A percentile compares a stretch with the other conserved stretches of the same genome.
These are phyloP conservation scores for Sanghuangporus baumii DNA, from an alignment of 1,284 basidiomycete genomes.

Conservation along the genomic window DNA sequence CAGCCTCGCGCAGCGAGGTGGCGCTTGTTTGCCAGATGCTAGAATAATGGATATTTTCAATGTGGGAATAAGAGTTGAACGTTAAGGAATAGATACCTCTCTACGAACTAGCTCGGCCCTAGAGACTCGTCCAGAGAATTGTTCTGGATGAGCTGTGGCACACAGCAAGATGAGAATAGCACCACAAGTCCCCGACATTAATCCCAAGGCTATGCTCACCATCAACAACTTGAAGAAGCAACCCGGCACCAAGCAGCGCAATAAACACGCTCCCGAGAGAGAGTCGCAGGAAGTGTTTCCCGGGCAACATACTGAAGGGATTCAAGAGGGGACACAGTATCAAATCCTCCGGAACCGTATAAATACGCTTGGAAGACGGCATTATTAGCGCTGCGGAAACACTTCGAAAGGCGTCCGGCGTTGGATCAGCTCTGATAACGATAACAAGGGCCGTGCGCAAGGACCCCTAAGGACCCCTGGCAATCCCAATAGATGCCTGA, in stretches of 20 bases:
- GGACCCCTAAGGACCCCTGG: not conserved
- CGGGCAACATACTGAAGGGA: not conserved
- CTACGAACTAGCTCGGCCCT: constrained; percentile 8
- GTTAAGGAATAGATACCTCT: constrained; percentile 2
- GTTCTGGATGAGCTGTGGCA: constrained; percentile 12
- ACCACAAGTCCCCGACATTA: not conserved
- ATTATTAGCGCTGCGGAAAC: not conserved
- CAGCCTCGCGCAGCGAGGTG: constrained; percentile 23
- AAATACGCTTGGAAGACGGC: not conserved
- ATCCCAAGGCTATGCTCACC: not conserved
- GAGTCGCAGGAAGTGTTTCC: not conserved
- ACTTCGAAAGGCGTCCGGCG: not conserved
- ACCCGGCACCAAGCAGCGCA: not conserved
- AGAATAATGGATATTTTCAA: not conserved
- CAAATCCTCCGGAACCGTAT: not conserved
- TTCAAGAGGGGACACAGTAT: not conserved
- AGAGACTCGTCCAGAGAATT: constrained; percentile 3
- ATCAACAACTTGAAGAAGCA: not conserved
- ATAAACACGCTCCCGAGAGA: not conserved
- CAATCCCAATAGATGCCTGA: not conserved
- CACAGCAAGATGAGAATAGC: not conserved
- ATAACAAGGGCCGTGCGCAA: not conserved
- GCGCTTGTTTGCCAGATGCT: constrained; percentile 14
- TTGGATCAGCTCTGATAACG: not conserved
- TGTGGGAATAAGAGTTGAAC: not conserved